Conservation (phyloP, 768 basidiomycete genomes). For the Crucibulum laeve region DNA sequence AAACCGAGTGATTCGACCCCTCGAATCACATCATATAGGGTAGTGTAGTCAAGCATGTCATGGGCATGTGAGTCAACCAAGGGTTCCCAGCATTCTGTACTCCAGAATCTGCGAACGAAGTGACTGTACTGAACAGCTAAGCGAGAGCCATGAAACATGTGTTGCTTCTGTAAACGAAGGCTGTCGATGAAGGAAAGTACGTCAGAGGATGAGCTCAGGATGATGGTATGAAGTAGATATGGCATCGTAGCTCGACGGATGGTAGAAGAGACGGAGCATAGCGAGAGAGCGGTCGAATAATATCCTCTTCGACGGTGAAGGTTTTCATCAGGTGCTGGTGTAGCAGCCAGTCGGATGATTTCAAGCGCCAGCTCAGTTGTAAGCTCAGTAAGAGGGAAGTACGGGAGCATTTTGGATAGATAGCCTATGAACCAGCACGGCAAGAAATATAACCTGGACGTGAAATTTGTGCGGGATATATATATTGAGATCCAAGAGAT, state of each 20-base stretch:
- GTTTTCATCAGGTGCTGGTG: slow-evolving; percentile 12
- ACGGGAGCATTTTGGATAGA: not conserved
- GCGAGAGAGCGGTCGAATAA: slow-evolving; percentile 22
- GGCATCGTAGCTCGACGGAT: slow-evolving; percentile 31
- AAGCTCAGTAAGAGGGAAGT: slow-evolving; percentile 18
- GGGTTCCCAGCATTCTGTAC: slow-evolving; percentile 22
- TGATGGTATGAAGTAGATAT: slow-evolving; percentile 31
- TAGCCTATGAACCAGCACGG: not conserved
- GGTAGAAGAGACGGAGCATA: slow-evolving; percentile 28
- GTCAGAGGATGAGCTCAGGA: slow-evolving; percentile 21
- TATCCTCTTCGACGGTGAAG: slow-evolving; percentile 1
- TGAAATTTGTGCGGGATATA: too few relatives aligned
- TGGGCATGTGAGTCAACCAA: slow-evolving; percentile 13
- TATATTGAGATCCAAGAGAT: too few relatives aligned
- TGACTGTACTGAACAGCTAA: slow-evolving; percentile 25
- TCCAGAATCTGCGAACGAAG: slow-evolving; percentile 29
- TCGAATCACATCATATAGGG: slow-evolving; percentile 21
- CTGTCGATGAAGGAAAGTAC: slow-evolving; percentile 26
- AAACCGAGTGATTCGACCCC: slow-evolving; percentile 28
- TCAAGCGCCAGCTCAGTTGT: slow-evolving; percentile 30
- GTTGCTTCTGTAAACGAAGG: slow-evolving; percentile 21
- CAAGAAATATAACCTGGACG: not conserved
- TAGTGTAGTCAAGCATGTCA: slow-evolving; percentile 12
- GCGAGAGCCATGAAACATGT: slow-evolving; percentile 9
- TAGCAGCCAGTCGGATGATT: slow-evolving; percentile 26